Evolutionary conservation across 1,139 yeast species (phyloP), one percentile per base, ranked within the genome.

Genomic region (Arxiozyma telluris): DNA sequence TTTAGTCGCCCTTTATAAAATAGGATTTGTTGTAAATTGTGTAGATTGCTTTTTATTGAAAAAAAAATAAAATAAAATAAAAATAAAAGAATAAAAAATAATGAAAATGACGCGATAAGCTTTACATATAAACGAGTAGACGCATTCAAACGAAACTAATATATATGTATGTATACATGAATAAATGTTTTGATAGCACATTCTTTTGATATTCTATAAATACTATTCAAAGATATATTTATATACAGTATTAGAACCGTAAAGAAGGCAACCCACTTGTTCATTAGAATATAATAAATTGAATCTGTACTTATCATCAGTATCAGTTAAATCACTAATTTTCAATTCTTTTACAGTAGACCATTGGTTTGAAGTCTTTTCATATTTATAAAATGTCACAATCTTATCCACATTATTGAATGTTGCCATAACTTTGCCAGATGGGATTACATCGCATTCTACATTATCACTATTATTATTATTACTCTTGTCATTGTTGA

Each of bases 361-460:
- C 49, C 49, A 46, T 18, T 21, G 21, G 17, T 46, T 46, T 12
- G 42, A 20, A 12, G 42, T 4, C 20, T 46, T 46, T 18, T 38
- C 49, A 38, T 25, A 53, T 22, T 18, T 47, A 34, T 50, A 48
- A 11, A 48, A 25, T 12, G 21, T 46, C n/a, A 57, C 4, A 1
- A 18, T 48, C 21, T 49, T 20, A 4, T 6, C 22, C 5, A 15
- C 48, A 4, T 17, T 41, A 17, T 52, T 49, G 5, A 53, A 44
- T 4, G 52, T 48, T 8, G 52, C 48, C 22, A 59, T 39, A 44
- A 50, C 44, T 41, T 58, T 60, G 4, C 60, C 63, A 11, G 61
- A 56, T 20, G 55, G 55, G 22, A 59, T 56, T 22, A 55, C 52
- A 47, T 59, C 62, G 58, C 59, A 59, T 17, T 43, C 43, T n/a